These are phyloP conservation scores for Areca catechu DNA, from an alignment of 176 grass and related monocot genomes.

Conservation along the genomic window DNA sequence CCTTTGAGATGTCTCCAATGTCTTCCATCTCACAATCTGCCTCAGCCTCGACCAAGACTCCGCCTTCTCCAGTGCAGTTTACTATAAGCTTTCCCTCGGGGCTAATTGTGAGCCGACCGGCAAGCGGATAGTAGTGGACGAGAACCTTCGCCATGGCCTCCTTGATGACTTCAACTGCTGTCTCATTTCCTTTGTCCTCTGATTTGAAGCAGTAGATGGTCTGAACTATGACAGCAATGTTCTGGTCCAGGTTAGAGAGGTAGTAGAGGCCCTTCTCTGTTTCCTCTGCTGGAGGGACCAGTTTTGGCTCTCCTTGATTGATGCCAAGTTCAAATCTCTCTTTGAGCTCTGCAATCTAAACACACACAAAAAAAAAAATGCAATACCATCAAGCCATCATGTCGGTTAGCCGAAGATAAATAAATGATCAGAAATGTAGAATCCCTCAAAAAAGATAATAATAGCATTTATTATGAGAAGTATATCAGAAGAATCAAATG, in stretches of 20 bases:
- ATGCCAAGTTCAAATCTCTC: slow-evolving; percentile 30
- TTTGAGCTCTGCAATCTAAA: slow-evolving; percentile 39
- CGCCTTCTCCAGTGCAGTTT: slow-evolving; percentile 63
- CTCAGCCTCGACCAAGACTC: slow-evolving; percentile 75
- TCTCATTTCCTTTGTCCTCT: slow-evolving; percentile 10
- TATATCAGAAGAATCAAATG: too few relatives aligned
- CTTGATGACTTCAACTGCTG: slow-evolving; percentile 34
- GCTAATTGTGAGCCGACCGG: slow-evolving; percentile 67
- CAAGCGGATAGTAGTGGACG: slow-evolving; percentile 79
- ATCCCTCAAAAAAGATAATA: too few relatives aligned
- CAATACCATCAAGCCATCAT: background rate
- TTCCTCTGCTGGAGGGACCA: slow-evolving; percentile 43
- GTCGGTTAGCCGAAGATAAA: background rate
- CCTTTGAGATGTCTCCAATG: slow-evolving; percentile 60
- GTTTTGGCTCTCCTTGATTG: slow-evolving; percentile 32
- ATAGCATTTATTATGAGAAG: too few relatives aligned
- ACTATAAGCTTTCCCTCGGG: slow-evolving; percentile 77
- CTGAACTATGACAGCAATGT: slow-evolving; percentile 80
- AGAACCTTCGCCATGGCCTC: slow-evolving; percentile 64
- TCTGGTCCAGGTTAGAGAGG: slow-evolving; percentile 97
- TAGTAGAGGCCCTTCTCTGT: slow-evolving; percentile 72
- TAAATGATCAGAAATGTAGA: background rate
- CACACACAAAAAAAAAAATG: background rate
- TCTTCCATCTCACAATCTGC: slow-evolving; percentile 51
- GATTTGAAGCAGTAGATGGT: slow-evolving; percentile 84